Percentiles rank a stretch among this genome's conserved stretches.
Evolutionary conservation across 768 basidiomycete genomes (phyloP).

Genomic region (Russula sp.): DNA sequence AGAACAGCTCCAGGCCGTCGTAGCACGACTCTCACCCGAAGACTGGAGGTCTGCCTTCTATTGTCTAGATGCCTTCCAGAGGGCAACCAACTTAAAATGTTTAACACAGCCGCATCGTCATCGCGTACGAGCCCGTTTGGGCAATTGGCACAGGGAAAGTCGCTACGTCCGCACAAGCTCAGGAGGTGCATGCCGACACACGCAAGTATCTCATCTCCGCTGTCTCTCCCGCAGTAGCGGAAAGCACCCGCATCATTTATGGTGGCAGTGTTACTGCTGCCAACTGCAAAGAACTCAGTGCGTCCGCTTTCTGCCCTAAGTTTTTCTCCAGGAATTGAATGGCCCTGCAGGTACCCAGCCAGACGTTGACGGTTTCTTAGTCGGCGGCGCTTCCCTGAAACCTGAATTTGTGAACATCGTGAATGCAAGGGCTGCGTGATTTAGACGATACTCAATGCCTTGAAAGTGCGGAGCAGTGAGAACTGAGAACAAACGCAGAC

Average conservation of each 20-base stretch:
- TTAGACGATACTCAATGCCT: background rate
- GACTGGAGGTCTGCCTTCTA: slow-evolving; percentile 73
- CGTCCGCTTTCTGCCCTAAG: slow-evolving; percentile 35
- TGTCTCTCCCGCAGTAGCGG: slow-evolving; percentile 68
- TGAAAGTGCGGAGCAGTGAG: slow-evolving; percentile 2
- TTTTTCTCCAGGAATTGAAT: slow-evolving; percentile 7
- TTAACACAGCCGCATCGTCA: slow-evolving; percentile 72
- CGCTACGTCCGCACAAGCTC: slow-evolving; percentile 87
- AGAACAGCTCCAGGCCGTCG: slow-evolving; percentile 74
- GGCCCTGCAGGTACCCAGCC: slow-evolving; percentile 54
- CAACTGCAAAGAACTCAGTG: slow-evolving; percentile 86
- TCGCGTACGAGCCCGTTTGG: slow-evolving; percentile 98
- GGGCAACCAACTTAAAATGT: slow-evolving; percentile 1
- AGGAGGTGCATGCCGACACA: slow-evolving; percentile 84
- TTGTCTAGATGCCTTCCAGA: background rate
- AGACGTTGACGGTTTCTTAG: slow-evolving; percentile 97
- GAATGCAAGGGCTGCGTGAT: slow-evolving; percentile 52
- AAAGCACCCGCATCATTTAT: slow-evolving; percentile 83
- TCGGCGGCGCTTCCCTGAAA: slow-evolving; percentile 96
- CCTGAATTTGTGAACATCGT: slow-evolving; percentile 94
- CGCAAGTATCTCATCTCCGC: slow-evolving; percentile 65
- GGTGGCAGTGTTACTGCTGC: slow-evolving; percentile 91
- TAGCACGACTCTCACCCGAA: slow-evolving; percentile 53
- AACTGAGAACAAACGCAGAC: background rate
- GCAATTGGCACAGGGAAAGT: slow-evolving; percentile 98